Evolutionary conservation across 257 asterid species (phyloP).

Genomic region (Pogostemon cablin): DNA sequence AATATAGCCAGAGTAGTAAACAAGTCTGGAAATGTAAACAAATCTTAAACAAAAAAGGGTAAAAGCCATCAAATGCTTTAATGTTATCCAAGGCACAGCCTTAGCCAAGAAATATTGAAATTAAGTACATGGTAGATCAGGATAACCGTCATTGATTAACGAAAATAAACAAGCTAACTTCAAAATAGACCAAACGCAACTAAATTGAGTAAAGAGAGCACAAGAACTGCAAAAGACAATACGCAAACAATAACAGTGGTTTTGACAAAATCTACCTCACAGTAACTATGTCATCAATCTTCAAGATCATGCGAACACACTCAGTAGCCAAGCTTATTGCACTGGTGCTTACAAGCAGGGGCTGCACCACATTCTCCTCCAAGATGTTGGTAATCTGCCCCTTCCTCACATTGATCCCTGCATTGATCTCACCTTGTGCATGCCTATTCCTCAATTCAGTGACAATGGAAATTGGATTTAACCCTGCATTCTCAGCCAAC

Average conservation of each 20-base stretch:
- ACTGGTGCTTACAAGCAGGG: conserved; percentile 96
- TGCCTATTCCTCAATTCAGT: conserved; percentile 98
- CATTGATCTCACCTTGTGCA: conserved; percentile 91
- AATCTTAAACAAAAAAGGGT: too few species aligned
- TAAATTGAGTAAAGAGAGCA: conserved; percentile 34
- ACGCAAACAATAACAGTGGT: conserved; percentile 27
- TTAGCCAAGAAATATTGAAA: conserved; percentile 16
- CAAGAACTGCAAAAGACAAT: conserved; percentile 33
- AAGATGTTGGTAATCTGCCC: conserved; percentile 94
- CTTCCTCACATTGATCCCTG: conserved; percentile 99
- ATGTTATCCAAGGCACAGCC: neutral
- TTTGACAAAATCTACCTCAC: conserved; percentile 71
- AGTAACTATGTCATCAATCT: conserved; percentile 97
- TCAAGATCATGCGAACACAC: conserved; percentile 98
- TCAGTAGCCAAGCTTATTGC: conserved; percentile 87
- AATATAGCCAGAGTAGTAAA: too few species aligned
- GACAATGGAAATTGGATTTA: conserved; percentile 93
- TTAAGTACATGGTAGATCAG: neutral
- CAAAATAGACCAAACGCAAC: conserved; percentile 29
- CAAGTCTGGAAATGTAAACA: too few species aligned
- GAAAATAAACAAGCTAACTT: conserved; percentile 24
- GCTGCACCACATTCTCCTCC: conserved; percentile 99
- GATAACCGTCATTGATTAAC: neutral
- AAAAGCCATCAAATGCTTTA: too few species aligned
- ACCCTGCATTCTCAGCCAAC: conserved; percentile 96